Evolutionary conservation across 1,284 basidiomycete species (phyloP).

Genomic region (Erythrobasidium hasegawianum): DNA sequence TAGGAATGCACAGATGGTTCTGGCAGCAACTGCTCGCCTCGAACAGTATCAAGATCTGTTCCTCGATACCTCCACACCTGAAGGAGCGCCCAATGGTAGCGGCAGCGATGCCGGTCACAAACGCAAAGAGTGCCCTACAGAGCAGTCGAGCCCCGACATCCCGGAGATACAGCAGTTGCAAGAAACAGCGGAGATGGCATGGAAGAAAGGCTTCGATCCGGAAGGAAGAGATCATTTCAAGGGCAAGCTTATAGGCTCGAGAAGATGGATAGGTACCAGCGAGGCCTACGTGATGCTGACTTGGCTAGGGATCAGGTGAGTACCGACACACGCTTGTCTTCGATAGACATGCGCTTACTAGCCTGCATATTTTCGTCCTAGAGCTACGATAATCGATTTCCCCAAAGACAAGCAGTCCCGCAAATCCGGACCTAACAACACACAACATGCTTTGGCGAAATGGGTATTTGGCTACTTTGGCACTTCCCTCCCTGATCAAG

Average conservation of each 20-base stretch:
- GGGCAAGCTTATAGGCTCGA: conserved; percentile 38
- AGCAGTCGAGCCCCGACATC: conserved; percentile 18
- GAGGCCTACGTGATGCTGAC: conserved; percentile 44
- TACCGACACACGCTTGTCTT: no score
- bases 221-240: conserved; percentile 41
- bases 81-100: neutral
- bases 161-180: conserved; percentile 44
- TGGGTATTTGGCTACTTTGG: conserved; percentile 42
- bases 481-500: neutral
- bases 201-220: conserved; percentile 44
- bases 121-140: conserved; percentile 1
- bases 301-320: conserved; percentile 42
- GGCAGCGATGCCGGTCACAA: conserved; percentile 1
- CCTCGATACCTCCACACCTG: neutral
- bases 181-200: conserved; percentile 42
- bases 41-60: conserved; percentile 32
- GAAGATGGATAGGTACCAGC: conserved; percentile 46
- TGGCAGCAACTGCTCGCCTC: conserved; percentile 39
- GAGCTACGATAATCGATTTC: conserved; percentile 43
- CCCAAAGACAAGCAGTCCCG: conserved; percentile 32
- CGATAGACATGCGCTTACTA: no score
- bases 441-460: conserved; percentile 34
- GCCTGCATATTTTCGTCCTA: no score
- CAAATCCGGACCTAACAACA: conserved; percentile 7
- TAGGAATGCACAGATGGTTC: conserved; percentile 45